Evolutionary conservation across 306 rosid genomes (phyloP).

Genomic region (Rosa rugosa): DNA sequence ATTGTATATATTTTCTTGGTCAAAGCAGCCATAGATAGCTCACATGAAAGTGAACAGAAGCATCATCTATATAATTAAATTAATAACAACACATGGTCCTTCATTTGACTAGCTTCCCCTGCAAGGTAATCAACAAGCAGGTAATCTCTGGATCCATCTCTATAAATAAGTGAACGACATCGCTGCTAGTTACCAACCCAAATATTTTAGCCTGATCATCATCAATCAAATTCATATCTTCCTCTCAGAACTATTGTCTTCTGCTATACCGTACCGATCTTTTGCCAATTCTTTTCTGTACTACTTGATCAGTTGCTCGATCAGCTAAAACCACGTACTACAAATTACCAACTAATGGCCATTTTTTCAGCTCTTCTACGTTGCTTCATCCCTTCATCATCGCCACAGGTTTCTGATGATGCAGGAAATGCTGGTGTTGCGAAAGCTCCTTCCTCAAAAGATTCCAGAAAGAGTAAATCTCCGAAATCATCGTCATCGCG

Average conservation of each 20-base stretch:
- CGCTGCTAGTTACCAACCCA: background rate
- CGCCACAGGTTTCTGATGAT: background rate
- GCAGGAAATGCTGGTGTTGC: background rate
- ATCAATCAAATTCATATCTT: background rate
- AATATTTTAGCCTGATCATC: background rate
- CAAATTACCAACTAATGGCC: background rate
- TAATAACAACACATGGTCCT: too few relatives aligned
- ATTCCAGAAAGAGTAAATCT: background rate
- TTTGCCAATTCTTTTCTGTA: background rate
- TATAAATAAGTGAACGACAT: background rate
- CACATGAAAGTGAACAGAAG: background rate
- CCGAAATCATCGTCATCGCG: background rate
- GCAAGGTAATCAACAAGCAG: background rate
- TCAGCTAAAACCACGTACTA: background rate
- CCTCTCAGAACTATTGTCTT: too few relatives aligned
- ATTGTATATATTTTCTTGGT: background rate
- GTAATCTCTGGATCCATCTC: background rate
- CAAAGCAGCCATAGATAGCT: background rate
- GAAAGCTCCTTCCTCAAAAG: background rate
- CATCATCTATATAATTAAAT: too few relatives aligned
- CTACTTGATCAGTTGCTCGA: background rate
- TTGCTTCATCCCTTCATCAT: conserved; percentile 6
- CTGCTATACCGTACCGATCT: too few relatives aligned
- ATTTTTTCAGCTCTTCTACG: background rate
- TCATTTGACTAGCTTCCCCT: background rate